A percentile compares a stretch with the other conserved stretches of the same genome.
Conservation (phyloP, 352 stramenopile genomes). For the Globisporangium heterothallicum region DNA sequence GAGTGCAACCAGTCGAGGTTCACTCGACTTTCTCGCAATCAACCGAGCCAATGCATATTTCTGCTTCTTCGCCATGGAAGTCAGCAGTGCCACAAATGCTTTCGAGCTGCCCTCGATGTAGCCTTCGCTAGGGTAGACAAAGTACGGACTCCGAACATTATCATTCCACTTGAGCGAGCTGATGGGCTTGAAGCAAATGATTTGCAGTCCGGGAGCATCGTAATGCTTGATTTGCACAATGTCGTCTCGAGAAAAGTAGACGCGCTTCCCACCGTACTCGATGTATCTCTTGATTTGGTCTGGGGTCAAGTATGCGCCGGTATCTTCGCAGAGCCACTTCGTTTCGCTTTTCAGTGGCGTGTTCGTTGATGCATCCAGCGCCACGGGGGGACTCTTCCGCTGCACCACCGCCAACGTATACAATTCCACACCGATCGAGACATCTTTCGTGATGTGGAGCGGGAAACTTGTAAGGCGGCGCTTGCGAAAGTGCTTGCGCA, state of each 20-base stretch:
- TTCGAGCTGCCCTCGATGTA: conserved; percentile 74
- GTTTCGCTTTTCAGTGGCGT: conserved; percentile 69
- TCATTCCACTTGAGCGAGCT: conserved; percentile 54
- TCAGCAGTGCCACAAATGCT: conserved; percentile 65
- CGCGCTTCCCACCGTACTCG: conserved; percentile 63
- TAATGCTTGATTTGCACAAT: conserved; percentile 78
- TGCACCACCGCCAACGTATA: conserved; percentile 61
- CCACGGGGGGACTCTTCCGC: conserved; percentile 51
- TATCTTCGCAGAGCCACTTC: conserved; percentile 85
- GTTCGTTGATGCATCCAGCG: conserved; percentile 70
- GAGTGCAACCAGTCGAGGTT: conserved; percentile 69
- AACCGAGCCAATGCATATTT: conserved; percentile 67
- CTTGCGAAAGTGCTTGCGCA: conserved; percentile 81
- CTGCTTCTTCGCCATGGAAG: conserved; percentile 54
- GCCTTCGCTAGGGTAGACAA: conserved; percentile 72
- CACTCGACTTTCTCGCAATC: conserved; percentile 68
- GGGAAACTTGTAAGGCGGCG: conserved; percentile 60
- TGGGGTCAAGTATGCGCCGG: conserved; percentile 57
- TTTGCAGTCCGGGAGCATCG: conserved; percentile 59
- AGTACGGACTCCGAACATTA: conserved; percentile 74
- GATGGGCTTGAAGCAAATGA: conserved; percentile 77
- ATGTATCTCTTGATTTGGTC: conserved; percentile 79
- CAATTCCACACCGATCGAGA: conserved; percentile 75
- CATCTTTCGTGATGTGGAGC: conserved; percentile 61
- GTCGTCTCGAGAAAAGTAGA: conserved; percentile 80